Percentiles rank a stretch among this genome's conserved stretches.
Conservation (phyloP, 2,329 filamentous ascomycete species). For the Colletotrichum kahawae region DNA sequence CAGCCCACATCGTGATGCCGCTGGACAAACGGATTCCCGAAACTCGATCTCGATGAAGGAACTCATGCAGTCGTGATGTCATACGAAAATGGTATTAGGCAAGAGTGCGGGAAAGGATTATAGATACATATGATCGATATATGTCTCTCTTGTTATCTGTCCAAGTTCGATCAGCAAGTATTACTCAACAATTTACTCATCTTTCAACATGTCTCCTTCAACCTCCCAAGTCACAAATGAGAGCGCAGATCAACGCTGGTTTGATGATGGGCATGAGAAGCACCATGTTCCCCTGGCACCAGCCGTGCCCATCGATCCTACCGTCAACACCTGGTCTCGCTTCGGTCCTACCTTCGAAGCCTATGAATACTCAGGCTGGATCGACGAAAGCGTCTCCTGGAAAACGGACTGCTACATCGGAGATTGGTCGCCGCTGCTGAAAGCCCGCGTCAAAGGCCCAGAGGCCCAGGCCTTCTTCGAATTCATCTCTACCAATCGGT, state of each 20-base stretch:
- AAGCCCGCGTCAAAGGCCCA: neutral
- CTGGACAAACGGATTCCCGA: neutral
- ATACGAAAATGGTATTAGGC: fast-evolving
- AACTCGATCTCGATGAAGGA: neutral
- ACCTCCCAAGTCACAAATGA: neutral
- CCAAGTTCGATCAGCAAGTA: neutral
- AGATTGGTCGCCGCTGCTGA: neutral
- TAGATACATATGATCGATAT: neutral
- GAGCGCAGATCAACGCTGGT: neutral
- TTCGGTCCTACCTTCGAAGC: neutral
- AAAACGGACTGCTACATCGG: neutral
- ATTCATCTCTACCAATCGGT: neutral
- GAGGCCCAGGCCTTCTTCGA: neutral
- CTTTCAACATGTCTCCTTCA: neutral
- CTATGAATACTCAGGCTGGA: neutral
- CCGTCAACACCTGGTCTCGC: neutral
- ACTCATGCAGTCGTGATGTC: neutral
- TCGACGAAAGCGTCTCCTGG: neutral
- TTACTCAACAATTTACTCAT: neutral
- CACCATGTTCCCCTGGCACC: neutral
- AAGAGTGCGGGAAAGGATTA: neutral
- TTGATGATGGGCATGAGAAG: neutral
- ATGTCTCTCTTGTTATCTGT: fast-evolving
- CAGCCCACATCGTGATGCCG: neutral
- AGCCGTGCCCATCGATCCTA: neutral